Percentiles rank a stretch among this genome's conserved stretches.
phyloP scores from a whole-genome alignment of 345 rosid genomes.

The Citrus cavaleriei region DNA sequence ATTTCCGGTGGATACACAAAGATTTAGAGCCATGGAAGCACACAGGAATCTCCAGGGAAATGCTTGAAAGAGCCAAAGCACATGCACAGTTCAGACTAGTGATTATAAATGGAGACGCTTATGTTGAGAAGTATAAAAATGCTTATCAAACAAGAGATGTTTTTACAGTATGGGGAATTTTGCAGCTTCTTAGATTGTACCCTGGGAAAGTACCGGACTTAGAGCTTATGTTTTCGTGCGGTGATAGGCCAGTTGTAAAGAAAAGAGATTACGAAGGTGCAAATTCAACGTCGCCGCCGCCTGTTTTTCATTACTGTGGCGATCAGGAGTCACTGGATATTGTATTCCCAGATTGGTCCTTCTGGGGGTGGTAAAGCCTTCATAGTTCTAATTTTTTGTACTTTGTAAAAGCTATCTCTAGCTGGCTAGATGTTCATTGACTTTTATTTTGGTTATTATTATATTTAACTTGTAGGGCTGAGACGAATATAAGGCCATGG shows the following conservation, averaged over 20 bases:
- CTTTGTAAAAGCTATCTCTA: too few relatives aligned
- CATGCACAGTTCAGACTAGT: constrained; percentile 49
- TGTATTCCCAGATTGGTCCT: constrained; percentile 72
- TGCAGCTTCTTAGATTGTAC: constrained; percentile 65
- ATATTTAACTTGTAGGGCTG: constrained; percentile 37
- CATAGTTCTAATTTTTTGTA: neutral
- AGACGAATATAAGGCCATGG: constrained; percentile 68
- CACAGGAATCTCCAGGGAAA: constrained; percentile 50
- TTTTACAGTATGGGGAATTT: constrained; percentile 67
- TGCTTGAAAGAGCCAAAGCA: constrained; percentile 34
- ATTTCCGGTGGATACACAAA: constrained; percentile 65
- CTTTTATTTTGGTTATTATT: neutral
- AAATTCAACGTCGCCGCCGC: constrained; percentile 37
- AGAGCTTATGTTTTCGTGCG: constrained; percentile 54
- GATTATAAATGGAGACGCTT: constrained; percentile 41
- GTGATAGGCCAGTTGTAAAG: constrained; percentile 36
- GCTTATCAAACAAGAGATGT: constrained; percentile 56
- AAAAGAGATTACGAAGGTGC: constrained; percentile 23
- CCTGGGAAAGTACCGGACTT: constrained; percentile 63
- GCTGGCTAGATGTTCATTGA: neutral
- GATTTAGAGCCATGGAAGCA: constrained; percentile 53
- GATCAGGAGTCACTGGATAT: constrained; percentile 39
- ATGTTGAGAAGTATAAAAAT: constrained; percentile 38
- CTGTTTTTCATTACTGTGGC: constrained; percentile 64
- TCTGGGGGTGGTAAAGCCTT: constrained; percentile 67